A percentile compares a stretch with the other conserved stretches of the same genome.
phyloP scores from a whole-genome alignment of 257 asterid genomes.

The Prunella vulgaris region DNA sequence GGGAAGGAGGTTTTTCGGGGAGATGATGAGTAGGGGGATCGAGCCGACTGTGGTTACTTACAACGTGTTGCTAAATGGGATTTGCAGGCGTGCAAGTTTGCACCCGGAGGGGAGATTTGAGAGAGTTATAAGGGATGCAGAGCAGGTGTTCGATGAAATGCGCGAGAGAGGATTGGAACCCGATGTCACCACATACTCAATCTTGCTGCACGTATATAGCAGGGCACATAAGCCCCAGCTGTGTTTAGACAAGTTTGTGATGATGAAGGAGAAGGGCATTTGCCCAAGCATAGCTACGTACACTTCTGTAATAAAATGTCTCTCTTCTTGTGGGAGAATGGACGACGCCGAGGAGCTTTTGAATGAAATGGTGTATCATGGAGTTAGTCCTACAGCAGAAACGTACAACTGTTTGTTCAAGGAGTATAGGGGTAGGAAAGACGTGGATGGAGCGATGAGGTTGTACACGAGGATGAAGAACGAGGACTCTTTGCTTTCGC shows the following conservation, averaged over 20 bases:
- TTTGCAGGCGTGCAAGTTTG: constrained; percentile 76
- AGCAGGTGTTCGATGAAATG: constrained; percentile 67
- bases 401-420: constrained; percentile 75
- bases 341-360: constrained; percentile 65
- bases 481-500: constrained; percentile 42
- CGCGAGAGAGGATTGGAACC: constrained; percentile 64
- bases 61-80: constrained; percentile 76
- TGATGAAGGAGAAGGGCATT: constrained; percentile 69
- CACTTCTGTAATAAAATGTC: constrained; percentile 76
- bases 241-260: constrained; percentile 63
- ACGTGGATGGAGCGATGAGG: constrained; percentile 60
- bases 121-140: constrained; percentile 66
- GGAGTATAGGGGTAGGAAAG: constrained; percentile 79
- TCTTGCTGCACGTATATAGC: constrained; percentile 74
- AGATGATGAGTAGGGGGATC: constrained; percentile 70
- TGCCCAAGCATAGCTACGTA: constrained; percentile 61
- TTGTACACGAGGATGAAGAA: constrained; percentile 67
- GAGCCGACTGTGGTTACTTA: constrained; percentile 70
- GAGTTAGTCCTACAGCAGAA: constrained; percentile 61
- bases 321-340: constrained; percentile 73
- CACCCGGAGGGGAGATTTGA: constrained; percentile 74
- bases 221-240: constrained; percentile 83
- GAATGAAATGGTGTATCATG: constrained; percentile 52
- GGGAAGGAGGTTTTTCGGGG: constrained; percentile 60
- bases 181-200: constrained; percentile 75